A percentile compares a stretch with the other conserved stretches of the same genome.
These are phyloP conservation scores for Rhodotorula taiwanensis DNA, from an alignment of 768 basidiomycete genomes.

Conservation along the genomic window DNA sequence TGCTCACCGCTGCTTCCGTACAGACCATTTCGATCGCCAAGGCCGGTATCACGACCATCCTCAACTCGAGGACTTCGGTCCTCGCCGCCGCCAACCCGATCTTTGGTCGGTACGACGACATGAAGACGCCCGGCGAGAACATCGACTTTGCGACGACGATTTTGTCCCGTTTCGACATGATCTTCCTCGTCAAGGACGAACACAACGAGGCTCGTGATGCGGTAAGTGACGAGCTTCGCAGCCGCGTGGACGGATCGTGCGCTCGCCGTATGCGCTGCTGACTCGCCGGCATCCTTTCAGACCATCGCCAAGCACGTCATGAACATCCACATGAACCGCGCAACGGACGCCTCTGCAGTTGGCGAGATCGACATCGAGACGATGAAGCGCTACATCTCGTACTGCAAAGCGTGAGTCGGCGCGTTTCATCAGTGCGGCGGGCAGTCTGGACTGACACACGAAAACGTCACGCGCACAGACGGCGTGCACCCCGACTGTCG, in stretches of 20 bases:
- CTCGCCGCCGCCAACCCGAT: conserved; percentile 97
- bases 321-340: conserved; percentile 96
- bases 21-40: conserved; percentile 94
- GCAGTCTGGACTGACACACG: no score
- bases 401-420: conserved; percentile 85
- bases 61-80: conserved; percentile 92
- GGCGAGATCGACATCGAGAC: conserved; percentile 94
- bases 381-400: conserved; percentile 96
- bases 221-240: conserved; percentile 49
- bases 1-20: no score
- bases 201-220: conserved; percentile 90
- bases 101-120: conserved; percentile 95
- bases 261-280: background rate
- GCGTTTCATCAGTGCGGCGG: no score
- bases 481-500: conserved; percentile 91
- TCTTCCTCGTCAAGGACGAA: conserved; percentile 97
- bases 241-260: background rate
- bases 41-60: conserved; percentile 93
- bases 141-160: conserved; percentile 98
- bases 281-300: conserved; percentile 50
- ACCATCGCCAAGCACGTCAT: conserved; percentile 95
- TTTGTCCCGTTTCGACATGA: conserved; percentile 97
- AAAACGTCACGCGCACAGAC: conserved; percentile 53
- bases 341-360: conserved; percentile 55
- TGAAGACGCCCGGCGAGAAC: conserved; percentile 93